These are phyloP conservation scores for Wallacemonas sp. DNA, from an alignment of 208 protist genomes.

Conservation along the genomic window DNA sequence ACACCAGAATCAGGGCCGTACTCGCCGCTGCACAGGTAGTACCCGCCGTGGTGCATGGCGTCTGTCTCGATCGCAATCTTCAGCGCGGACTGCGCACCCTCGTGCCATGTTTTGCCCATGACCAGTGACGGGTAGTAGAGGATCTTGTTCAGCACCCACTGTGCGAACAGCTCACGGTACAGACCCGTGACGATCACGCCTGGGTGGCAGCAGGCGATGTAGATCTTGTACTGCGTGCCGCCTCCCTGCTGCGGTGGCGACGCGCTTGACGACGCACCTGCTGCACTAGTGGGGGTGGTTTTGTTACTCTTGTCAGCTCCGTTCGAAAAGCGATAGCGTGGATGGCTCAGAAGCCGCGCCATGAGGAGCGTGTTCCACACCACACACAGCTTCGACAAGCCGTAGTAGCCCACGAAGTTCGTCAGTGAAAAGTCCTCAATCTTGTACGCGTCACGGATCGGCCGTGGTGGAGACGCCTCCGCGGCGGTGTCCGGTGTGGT, in stretches of 20 bases:
- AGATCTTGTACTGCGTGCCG: constrained; percentile 50
- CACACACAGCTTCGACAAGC: constrained; percentile 83
- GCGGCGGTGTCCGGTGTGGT: neutral
- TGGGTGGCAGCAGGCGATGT: constrained; percentile 78
- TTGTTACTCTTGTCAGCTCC: neutral
- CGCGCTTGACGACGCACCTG: constrained; percentile 7
- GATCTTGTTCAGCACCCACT: constrained; percentile 63
- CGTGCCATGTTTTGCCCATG: constrained; percentile 81
- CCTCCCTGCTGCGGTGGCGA: neutral
- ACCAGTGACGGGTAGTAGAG: constrained; percentile 86
- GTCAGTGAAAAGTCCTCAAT: constrained; percentile 45
- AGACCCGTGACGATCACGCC: constrained; percentile 78
- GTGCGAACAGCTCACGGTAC: constrained; percentile 81
- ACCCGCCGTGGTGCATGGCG: constrained; percentile 63
- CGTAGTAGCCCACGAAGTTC: constrained; percentile 87
- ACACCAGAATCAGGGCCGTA: constrained; percentile 61
- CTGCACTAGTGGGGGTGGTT: no score
- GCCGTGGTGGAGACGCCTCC: neutral
- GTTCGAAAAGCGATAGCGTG: constrained; percentile 5
- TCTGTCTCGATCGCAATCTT: constrained; percentile 51
- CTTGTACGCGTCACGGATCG: constrained; percentile 18
- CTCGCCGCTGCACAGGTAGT: constrained; percentile 81
- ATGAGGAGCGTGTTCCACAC: constrained; percentile 83
- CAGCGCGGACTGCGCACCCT: constrained; percentile 74
- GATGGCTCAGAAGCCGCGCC: constrained; percentile 22